Evolutionary conservation across 225 moss, liverwort and hornwort genomes (phyloP).

Genomic region (Climacium dendroides): DNA sequence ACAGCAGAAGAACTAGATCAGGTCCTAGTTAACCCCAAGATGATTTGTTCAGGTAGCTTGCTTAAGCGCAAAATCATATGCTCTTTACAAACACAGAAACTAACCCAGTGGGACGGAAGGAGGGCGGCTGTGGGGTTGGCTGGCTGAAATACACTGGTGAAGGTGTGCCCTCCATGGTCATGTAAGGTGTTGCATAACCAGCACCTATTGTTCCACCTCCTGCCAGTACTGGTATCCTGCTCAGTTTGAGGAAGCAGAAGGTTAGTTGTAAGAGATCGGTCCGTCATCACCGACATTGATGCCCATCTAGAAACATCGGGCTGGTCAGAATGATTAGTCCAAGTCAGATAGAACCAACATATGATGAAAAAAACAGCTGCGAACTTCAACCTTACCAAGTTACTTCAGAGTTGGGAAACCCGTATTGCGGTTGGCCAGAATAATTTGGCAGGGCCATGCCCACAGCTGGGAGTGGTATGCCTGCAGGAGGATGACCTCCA

Average conservation of each 20-base stretch:
- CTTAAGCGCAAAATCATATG: neutral
- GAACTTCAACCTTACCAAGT: slow-evolving; percentile 54
- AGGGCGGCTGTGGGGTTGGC: slow-evolving; percentile 58
- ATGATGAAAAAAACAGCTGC: neutral
- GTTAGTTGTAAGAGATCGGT: neutral
- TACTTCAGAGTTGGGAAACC: slow-evolving; percentile 81
- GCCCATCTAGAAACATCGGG: neutral
- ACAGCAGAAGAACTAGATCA: neutral
- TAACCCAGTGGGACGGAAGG: slow-evolving; percentile 82
- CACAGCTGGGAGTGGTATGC: slow-evolving; percentile 86
- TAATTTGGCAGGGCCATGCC: slow-evolving; percentile 91
- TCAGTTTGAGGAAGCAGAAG: neutral
- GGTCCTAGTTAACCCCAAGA: neutral
- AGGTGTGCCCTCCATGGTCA: slow-evolving; percentile 86
- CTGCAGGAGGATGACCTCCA: slow-evolving; percentile 73
- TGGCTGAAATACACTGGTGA: slow-evolving; percentile 78
- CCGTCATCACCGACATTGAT: neutral
- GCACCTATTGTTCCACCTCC: slow-evolving; percentile 74
- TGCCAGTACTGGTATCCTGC: slow-evolving; percentile 95
- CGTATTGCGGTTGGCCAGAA: slow-evolving; percentile 59
- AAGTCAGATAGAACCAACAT: neutral
- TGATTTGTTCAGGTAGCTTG: neutral
- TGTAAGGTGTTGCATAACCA: slow-evolving; percentile 76
- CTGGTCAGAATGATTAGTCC: neutral
- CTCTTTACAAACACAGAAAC: slow-evolving; percentile 4